A percentile compares a stretch with the other conserved stretches of the same genome.
These are phyloP conservation scores for Protostelium mycophagum DNA, from an alignment of 78 protist species.

Conservation along the genomic window DNA sequence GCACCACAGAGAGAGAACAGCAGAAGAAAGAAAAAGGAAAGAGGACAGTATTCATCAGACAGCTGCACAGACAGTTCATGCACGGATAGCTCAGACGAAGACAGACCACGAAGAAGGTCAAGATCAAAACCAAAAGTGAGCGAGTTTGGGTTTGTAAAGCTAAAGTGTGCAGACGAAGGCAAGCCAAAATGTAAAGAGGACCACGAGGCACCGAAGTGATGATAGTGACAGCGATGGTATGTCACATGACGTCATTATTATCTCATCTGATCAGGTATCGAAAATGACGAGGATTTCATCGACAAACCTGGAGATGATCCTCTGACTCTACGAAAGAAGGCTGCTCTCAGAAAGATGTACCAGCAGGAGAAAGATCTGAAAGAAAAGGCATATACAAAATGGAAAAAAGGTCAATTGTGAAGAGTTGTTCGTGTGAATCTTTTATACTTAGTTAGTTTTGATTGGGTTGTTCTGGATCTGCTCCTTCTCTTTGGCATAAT, in stretches of 20 bases:
- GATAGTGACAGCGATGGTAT: neutral
- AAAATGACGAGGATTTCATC: neutral
- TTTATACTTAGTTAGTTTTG: too few species aligned
- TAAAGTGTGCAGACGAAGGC: too few species aligned
- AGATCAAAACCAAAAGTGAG: neutral
- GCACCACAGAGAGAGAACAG: neutral
- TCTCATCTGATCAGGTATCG: neutral
- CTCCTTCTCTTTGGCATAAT: neutral
- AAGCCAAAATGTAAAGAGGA: neutral
- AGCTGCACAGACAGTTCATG: too few species aligned
- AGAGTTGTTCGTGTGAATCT: too few species aligned
- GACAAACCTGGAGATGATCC: neutral
- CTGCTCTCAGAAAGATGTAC: neutral
- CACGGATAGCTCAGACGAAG: neutral
- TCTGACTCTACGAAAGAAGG: neutral
- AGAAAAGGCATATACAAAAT: neutral
- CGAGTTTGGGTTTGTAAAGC: too few species aligned
- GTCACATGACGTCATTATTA: neutral
- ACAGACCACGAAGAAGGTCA: neutral
- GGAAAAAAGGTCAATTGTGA: neutral
- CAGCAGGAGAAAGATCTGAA: neutral
- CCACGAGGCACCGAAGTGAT: neutral
- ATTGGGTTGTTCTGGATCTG: neutral
- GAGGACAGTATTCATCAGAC: neutral
- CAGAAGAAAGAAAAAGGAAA: neutral